Base-by-base conservation (phyloP, 73 alveolate species). In the Effrenium voratum region DNA sequence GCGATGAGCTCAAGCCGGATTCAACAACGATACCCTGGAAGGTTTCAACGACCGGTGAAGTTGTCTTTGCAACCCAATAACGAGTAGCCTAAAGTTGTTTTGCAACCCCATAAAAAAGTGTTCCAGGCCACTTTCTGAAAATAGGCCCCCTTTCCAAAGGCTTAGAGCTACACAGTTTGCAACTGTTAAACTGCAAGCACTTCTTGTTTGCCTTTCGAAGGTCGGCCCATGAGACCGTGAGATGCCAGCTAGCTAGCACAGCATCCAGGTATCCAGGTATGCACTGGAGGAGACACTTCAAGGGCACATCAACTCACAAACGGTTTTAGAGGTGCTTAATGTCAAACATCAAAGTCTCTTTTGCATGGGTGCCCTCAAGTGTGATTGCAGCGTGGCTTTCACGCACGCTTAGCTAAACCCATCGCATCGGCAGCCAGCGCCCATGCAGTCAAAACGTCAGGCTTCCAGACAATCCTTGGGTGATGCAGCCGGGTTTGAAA, bases 361-460 rank as follows among this genome's bases (percentile, higher is more conserved):
- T n/a, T n/a, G n/a, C n/a, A n/a, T n/a, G n/a, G n/a, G n/a, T n/a
- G n/a, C n/a, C n/a, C n/a, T n/a, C n/a, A n/a, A n/a, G n/a, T n/a
- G n/a, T n/a, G n/a, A n/a, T n/a, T n/a, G n/a, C n/a, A n/a, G n/a
- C n/a, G n/a, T n/a, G n/a, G n/a, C n/a, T n/a, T n/a, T n/a, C n/a
- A n/a, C n/a, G n/a, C n/a, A n/a, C n/a, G n/a, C n/a, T n/a, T n/a
- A n/a, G 5, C n/a, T 0, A 72, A 26, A 10, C 83, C 83, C 83
- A 72, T 72, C 50, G 10, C 49, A 46, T 13, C 28, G 30, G 83
- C 47, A 36, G 83, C 83, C 6, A 12, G 30, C 70, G 16, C 68
- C 91, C 91, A 79, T 38, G 91, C 91, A 5, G 15, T 41, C 68
- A 22, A 43, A 63, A 79, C 45, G 44, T 46, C 91, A 26, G 28